Conservation (phyloP, 192 early-diverging fungal species). For the Jimgerdemannia flammicorona region DNA sequence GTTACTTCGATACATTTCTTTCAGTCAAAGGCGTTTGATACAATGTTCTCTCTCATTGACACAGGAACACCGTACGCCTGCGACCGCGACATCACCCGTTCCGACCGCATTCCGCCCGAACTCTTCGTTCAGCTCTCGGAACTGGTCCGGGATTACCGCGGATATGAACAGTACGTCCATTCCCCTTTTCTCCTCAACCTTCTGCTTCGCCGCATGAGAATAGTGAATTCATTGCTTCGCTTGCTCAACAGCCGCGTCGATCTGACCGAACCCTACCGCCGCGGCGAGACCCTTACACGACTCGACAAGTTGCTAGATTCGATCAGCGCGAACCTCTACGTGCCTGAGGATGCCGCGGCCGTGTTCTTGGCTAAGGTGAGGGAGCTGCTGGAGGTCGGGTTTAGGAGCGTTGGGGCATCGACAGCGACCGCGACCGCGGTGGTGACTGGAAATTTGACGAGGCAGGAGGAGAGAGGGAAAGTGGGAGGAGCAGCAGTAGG, state of each 20-base stretch:
- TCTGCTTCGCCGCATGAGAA: neutral
- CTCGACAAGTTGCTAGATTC: conserved; percentile 66
- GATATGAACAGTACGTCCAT: conserved; percentile 49
- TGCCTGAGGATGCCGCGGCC: neutral
- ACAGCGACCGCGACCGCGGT: neutral
- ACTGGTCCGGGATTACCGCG: conserved; percentile 59
- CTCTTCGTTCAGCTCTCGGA: conserved; percentile 49
- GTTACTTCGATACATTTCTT: too few species aligned
- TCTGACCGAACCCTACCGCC: conserved; percentile 3
- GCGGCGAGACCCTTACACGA: conserved; percentile 26
- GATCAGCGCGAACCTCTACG: conserved; percentile 13
- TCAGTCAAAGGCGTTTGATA: too few species aligned
- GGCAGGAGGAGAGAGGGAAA: neutral
- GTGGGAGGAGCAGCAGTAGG: neutral
- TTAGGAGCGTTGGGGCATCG: neutral
- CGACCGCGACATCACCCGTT: conserved; percentile 38
- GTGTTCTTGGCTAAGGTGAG: neutral
- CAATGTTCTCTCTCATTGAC: neutral
- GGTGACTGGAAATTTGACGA: neutral
- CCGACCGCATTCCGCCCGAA: conserved; percentile 38
- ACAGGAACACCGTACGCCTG: conserved; percentile 53
- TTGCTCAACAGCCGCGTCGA: conserved; percentile 17
- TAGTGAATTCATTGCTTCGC: neutral
- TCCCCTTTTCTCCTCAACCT: neutral
- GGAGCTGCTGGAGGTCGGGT: neutral